These are phyloP conservation scores for Penicillium simplicissimum DNA, from an alignment of 495 filamentous ascomycete genomes.

Conservation along the genomic window DNA sequence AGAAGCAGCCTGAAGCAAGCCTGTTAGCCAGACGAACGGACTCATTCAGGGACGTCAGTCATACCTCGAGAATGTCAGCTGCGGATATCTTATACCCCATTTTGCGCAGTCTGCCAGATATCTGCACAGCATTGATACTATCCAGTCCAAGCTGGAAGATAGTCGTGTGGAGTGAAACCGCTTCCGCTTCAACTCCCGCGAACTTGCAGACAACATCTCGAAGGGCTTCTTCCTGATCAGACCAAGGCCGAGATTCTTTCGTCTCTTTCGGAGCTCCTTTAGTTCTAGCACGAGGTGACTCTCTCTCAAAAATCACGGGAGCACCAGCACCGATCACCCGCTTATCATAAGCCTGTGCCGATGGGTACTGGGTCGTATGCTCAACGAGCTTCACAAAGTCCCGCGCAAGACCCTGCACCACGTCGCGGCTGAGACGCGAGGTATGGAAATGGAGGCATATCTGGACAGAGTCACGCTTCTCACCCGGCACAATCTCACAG, in stretches of 20 bases:
- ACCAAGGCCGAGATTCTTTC: slow-evolving; percentile 42
- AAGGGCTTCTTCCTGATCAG: slow-evolving; percentile 57
- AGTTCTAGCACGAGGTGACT: background rate
- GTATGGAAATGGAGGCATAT: slow-evolving; percentile 32
- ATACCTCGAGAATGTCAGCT: slow-evolving; percentile 66
- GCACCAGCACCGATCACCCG: slow-evolving; percentile 1
- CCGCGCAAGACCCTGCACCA: slow-evolving; percentile 42
- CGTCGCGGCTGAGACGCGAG: slow-evolving; percentile 40
- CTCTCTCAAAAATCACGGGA: slow-evolving; percentile 18
- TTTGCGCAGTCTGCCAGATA: slow-evolving; percentile 64
- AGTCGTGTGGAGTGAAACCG: slow-evolving; percentile 55
- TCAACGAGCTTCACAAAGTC: slow-evolving; percentile 51
- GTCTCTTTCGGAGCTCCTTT: background rate
- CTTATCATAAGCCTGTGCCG: slow-evolving; percentile 34
- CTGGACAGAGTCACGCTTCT: slow-evolving; percentile 37
- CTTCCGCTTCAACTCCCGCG: slow-evolving; percentile 42
- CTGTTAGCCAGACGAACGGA: slow-evolving; percentile 60
- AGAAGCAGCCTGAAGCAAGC: slow-evolving; percentile 42
- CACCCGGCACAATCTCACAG: slow-evolving; percentile 63
- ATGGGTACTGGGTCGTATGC: slow-evolving; percentile 40
- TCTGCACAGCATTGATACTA: slow-evolving; percentile 53
- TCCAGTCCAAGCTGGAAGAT: slow-evolving; percentile 47
- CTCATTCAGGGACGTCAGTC: slow-evolving; percentile 46
- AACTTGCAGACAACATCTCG: slow-evolving; percentile 59
- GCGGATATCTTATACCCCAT: slow-evolving; percentile 58